These are phyloP conservation scores for Halenospora varia DNA, from an alignment of 495 filamentous ascomycete species.

Conservation along the genomic window DNA sequence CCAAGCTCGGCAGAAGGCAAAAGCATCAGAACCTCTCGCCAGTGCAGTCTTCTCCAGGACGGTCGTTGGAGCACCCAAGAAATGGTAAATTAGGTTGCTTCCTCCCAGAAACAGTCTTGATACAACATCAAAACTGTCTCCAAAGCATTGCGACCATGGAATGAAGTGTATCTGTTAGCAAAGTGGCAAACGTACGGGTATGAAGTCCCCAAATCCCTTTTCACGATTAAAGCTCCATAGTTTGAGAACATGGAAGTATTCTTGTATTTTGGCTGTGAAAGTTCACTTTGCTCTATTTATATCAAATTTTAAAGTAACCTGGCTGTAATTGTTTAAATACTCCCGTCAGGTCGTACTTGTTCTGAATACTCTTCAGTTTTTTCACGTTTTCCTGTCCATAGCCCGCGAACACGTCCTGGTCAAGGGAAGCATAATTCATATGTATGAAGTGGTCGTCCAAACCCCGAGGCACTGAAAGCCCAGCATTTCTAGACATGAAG, in stretches of 20 bases:
- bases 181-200: no score
- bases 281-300: no score
- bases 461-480: constrained; percentile 1
- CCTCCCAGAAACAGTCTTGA: no score
- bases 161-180: no score
- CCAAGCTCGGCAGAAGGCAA: constrained; percentile 35
- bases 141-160: no score
- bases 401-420: constrained; percentile 37
- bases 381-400: constrained; percentile 37
- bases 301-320: constrained; percentile 15
- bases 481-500: constrained; percentile 7
- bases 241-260: no score
- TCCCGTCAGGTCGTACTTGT: constrained; percentile 38
- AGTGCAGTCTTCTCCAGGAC: constrained; percentile 62
- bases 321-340: constrained; percentile 16
- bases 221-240: no score
- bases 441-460: constrained; percentile 20
- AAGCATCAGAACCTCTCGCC: constrained; percentile 22
- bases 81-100: constrained; percentile 39
- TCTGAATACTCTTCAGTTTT: constrained; percentile 30
- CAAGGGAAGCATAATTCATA: constrained; percentile 37
- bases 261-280: no score
- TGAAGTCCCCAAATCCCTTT: no score
- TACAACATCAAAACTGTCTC: no score
- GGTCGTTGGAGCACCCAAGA: constrained; percentile 55